phyloP scores from a whole-genome alignment of 306 rosid species.

The Glycine soja region DNA sequence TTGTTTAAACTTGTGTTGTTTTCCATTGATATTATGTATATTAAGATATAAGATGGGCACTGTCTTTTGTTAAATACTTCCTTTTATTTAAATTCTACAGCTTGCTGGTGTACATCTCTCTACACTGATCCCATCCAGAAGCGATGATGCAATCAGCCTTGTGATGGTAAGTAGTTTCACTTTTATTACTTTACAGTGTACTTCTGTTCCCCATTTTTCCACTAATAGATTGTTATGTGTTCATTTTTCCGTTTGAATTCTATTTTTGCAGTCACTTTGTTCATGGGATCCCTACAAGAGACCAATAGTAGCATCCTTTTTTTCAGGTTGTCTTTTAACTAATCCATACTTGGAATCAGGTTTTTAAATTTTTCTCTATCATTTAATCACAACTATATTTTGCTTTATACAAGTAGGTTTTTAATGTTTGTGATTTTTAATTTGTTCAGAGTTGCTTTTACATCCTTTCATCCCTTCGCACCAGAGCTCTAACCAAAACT shows the following conservation, averaged over 20 bases:
- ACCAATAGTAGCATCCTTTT: conserved; percentile 94
- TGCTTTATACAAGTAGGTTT: neutral
- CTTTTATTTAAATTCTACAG: conserved; percentile 52
- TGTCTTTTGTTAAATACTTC: conserved; percentile 34
- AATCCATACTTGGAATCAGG: neutral
- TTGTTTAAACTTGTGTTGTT: neutral
- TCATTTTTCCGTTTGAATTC: neutral
- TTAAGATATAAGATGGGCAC: neutral
- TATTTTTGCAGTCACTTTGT: conserved; percentile 72
- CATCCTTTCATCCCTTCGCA: conserved; percentile 88
- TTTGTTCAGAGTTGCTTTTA: conserved; percentile 81
- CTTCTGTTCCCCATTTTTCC: conserved; percentile 7
- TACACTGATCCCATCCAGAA: conserved; percentile 71
- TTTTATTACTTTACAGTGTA: neutral
- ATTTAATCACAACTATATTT: conserved; percentile 10
- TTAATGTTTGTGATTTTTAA: neutral
- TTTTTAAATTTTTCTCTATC: neutral
- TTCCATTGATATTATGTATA: conserved; percentile 4
- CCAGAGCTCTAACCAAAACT: conserved; percentile 67
- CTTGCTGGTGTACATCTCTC: conserved; percentile 74
- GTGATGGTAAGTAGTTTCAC: conserved; percentile 65
- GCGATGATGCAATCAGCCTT: conserved; percentile 78
- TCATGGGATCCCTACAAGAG: conserved; percentile 98
- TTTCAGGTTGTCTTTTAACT: conserved; percentile 65
- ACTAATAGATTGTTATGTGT: neutral